Percentiles rank a stretch among this genome's conserved stretches.
These are phyloP conservation scores for Coriolopsis trogii DNA, from an alignment of 1,284 basidiomycete species.

Conservation along the genomic window DNA sequence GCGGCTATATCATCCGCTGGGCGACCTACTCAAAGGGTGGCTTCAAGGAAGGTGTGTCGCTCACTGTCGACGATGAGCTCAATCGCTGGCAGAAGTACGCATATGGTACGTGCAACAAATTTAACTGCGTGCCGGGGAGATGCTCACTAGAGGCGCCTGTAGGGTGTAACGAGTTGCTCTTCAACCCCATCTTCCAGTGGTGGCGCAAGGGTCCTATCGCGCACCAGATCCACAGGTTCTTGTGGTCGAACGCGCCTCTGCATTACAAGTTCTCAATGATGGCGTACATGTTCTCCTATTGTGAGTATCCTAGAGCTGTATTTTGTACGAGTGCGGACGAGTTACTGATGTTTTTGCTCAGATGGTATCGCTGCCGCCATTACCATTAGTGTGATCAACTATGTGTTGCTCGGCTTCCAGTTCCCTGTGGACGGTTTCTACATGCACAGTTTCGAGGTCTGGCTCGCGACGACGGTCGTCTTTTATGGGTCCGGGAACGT, in stretches of 20 bases:
- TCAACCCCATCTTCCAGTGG: constrained; percentile 53
- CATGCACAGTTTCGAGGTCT: constrained; percentile 46
- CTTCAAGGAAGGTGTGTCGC: constrained; percentile 64
- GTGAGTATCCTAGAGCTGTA: constrained; percentile 26
- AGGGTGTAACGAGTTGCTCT: constrained; percentile 42
- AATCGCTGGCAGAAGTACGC: constrained; percentile 65
- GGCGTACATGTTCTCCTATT: constrained; percentile 50
- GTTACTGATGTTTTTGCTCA: constrained; percentile 16
- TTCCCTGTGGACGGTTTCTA: constrained; percentile 51
- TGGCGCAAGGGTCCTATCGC: constrained; percentile 51
- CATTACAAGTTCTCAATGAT: constrained; percentile 50
- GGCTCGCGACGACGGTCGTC: constrained; percentile 53
- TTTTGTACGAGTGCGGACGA: neutral
- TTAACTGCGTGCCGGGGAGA: constrained; percentile 18
- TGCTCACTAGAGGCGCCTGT: neutral
- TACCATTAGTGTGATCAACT: constrained; percentile 44
- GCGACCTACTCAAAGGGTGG: constrained; percentile 56
- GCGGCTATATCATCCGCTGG: constrained; percentile 58
- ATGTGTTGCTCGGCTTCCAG: constrained; percentile 48
- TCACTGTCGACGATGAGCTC: constrained; percentile 52
- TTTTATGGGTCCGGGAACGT: constrained; percentile 53
- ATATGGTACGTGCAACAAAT: constrained; percentile 42
- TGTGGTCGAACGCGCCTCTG: constrained; percentile 43
- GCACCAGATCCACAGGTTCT: constrained; percentile 48
- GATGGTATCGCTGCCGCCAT: constrained; percentile 44